Evolutionary conservation across 129 eudicot species (phyloP).

Genomic region (Pseudognaphalium luteoalbum): DNA sequence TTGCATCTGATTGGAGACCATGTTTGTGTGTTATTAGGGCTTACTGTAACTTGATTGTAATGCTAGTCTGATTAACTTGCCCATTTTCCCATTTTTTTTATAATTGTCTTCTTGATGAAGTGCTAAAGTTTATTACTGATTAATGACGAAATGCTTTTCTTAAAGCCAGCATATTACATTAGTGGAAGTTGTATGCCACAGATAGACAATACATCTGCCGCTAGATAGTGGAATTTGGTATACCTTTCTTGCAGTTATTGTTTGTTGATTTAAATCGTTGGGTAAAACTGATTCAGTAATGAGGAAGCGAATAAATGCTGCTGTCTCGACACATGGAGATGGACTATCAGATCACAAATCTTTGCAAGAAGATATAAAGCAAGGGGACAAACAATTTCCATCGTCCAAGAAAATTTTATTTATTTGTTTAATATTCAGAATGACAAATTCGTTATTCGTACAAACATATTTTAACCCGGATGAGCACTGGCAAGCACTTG

Average conservation of each 20-base stretch:
- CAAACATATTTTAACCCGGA: slow-evolving; percentile 98
- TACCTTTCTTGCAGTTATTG: neutral
- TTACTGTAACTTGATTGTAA: neutral
- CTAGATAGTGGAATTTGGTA: neutral
- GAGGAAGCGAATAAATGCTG: slow-evolving; percentile 51
- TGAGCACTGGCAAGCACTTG: slow-evolving; percentile 99
- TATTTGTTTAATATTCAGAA: slow-evolving; percentile 57
- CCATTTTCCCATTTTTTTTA: no score
- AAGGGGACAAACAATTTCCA: slow-evolving; percentile 21
- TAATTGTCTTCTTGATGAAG: no score
- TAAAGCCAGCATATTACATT: neutral
- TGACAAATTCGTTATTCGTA: slow-evolving; percentile 67
- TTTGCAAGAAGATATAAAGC: slow-evolving; percentile 30
- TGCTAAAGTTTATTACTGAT: neutral
- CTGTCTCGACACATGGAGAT: slow-evolving; percentile 23
- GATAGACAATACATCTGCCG: slow-evolving; percentile 1
- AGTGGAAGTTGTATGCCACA: slow-evolving; percentile 5
- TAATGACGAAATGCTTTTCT: neutral
- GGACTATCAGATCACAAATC: slow-evolving; percentile 27
- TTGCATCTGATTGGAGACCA: neutral
- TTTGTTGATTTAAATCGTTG: slow-evolving; percentile 8
- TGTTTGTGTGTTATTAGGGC: neutral
- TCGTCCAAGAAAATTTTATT: slow-evolving; percentile 49
- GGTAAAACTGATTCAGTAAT: slow-evolving; percentile 28
- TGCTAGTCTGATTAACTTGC: no score